Evolutionary conservation across 129 eudicot genomes (phyloP).

Genomic region (Flaveria ramosissima): DNA sequence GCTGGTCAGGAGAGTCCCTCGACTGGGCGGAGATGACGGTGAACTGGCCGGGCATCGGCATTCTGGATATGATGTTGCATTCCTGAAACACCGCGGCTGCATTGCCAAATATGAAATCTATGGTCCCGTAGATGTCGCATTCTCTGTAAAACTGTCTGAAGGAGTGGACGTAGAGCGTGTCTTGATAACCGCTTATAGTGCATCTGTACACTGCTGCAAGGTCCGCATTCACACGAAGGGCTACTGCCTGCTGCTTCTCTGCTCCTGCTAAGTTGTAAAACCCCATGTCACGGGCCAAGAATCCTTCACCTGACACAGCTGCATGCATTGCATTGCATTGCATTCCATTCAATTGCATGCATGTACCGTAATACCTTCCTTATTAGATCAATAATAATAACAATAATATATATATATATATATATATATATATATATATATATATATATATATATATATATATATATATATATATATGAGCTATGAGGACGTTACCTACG

Average conservation of each 20-base stretch:
- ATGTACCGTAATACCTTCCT: no score
- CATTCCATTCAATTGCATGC: no score
- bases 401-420: no score
- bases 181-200: slow-evolving; percentile 68
- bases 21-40: slow-evolving; percentile 84
- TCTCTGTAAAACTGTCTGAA: slow-evolving; percentile 87
- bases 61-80: slow-evolving; percentile 67
- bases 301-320: slow-evolving; percentile 91
- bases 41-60: slow-evolving; percentile 76
- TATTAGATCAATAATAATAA: no score
- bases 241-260: slow-evolving; percentile 81
- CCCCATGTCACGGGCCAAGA: slow-evolving; percentile 82
- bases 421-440: no score
- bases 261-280: slow-evolving; percentile 79
- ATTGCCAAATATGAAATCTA: slow-evolving; percentile 89
- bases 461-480: no score
- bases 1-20: slow-evolving; percentile 49
- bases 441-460: no score
- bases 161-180: slow-evolving; percentile 80
- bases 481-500: slow-evolving; percentile 49
- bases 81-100: slow-evolving; percentile 83
- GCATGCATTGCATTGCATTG: not conserved
- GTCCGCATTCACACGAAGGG: slow-evolving; percentile 85
- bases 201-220: slow-evolving; percentile 70
- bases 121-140: slow-evolving; percentile 80